These are phyloP conservation scores for Talaromyces verruculosus DNA, from an alignment of 2,329 filamentous ascomycete genomes.

Conservation along the genomic window DNA sequence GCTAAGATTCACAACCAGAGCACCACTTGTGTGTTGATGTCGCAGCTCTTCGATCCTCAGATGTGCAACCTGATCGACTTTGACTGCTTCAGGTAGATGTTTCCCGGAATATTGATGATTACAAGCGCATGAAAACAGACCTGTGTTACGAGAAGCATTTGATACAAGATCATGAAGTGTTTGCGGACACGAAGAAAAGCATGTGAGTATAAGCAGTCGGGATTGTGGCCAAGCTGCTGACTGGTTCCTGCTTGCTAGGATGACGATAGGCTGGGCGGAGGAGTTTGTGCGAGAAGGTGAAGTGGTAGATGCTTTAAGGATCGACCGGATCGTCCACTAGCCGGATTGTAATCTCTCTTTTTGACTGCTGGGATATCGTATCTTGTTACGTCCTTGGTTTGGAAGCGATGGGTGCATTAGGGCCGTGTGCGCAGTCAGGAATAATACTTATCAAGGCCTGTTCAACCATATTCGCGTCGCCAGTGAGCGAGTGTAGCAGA, in stretches of 20 bases:
- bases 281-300: constrained; percentile 46
- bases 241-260: constrained; percentile 27
- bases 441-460: neutral
- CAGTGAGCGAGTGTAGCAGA: neutral
- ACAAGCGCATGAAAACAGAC: constrained; percentile 51
- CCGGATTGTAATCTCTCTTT: neutral
- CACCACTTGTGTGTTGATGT: constrained; percentile 43
- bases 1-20: constrained; percentile 45
- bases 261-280: constrained; percentile 51
- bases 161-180: constrained; percentile 50
- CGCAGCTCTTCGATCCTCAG: constrained; percentile 46
- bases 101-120: constrained; percentile 48
- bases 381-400: neutral
- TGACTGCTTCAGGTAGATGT: constrained; percentile 53
- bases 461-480: neutral
- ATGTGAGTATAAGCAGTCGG: neutral
- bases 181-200: constrained; percentile 52
- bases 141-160: constrained; percentile 51
- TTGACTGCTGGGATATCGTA: neutral
- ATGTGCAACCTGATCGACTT: constrained; percentile 53
- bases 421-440: neutral
- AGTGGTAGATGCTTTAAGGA: constrained; percentile 25
- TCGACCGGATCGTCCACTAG: neutral
- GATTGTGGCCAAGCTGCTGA: no score
- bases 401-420: neutral